Evolutionary conservation across 495 filamentous ascomycete species (phyloP), one percentile per base, ranked within the genome.

Genomic region (Massariosphaeria phaeospora): DNA sequence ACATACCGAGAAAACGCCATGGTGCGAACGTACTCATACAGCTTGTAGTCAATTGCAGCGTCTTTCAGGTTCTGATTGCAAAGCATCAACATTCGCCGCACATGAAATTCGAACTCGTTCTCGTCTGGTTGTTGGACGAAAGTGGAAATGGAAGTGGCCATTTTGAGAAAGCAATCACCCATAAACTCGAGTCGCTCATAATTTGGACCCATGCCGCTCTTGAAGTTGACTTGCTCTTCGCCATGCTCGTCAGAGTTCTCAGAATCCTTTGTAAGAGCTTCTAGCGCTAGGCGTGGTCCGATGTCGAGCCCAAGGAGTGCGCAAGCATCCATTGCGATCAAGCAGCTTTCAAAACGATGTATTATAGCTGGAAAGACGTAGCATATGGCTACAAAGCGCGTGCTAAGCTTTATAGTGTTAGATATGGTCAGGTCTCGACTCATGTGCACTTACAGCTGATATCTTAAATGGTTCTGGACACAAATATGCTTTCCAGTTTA

Each of bases 141-240:
- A 4, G 94, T 73, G 18, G 88, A 77, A 18, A 98, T 88, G 0
- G 91, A 88, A 9, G 93, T 97, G 31, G 87, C 88, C 84, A 95
- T 89, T 73, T 98, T 98, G 35, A 98, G 76, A 66, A 96, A 96
- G 43, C 84, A 85, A 67, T 98, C 93, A 0, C 93, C 93, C 12
- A 97, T 75, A 58, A 97, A 94, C 53, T 98, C 93, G 1, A 97
- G 81, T 23, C 93, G 81, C 69, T 98, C 93, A 62, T 98, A 98
- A 59, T 97, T 96, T 48, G 84, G 89, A 10, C 91, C 93, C 93
- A 96, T 98, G 24, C 93, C 93, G 52, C 79, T 72, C 60, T 89
- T 86, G 20, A 89, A 75, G 57, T 91, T 86, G 34, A 93, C 70
- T 52, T 86, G 80, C 52, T 84, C 77, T 11, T 72, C 73, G 9